These are phyloP conservation scores for Rhododendron ovatum DNA, from an alignment of 148 eudicot genomes.

Conservation along the genomic window DNA sequence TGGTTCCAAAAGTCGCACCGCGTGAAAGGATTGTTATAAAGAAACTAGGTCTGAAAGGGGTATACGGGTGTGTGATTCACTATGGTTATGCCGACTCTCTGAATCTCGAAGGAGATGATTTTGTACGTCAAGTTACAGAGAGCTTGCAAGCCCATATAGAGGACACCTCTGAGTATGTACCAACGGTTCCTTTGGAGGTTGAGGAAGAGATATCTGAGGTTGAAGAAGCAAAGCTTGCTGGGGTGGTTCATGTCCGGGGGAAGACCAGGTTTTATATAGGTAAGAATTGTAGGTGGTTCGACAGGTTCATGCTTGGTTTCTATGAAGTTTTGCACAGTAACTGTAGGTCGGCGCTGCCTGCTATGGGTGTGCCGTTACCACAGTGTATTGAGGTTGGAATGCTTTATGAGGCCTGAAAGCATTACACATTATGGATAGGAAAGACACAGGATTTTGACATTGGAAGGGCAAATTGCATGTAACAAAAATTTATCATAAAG, in stretches of 20 bases:
- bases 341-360: constrained; percentile 57
- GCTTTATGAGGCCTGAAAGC: constrained; percentile 44
- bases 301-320: constrained; percentile 52
- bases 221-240: constrained; percentile 48
- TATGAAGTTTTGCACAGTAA: constrained; percentile 65
- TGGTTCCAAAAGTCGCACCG: constrained; percentile 53
- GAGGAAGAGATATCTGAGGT: constrained; percentile 36
- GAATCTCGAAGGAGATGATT: constrained; percentile 42
- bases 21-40: constrained; percentile 40
- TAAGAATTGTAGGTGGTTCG: constrained; percentile 47
- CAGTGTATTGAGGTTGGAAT: constrained; percentile 56
- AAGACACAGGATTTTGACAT: background rate
- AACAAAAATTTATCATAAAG: background rate
- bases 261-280: constrained; percentile 62
- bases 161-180: constrained; percentile 8
- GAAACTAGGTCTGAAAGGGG: constrained; percentile 41
- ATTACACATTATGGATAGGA: background rate
- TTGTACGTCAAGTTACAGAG: constrained; percentile 40
- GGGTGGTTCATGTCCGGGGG: constrained; percentile 58
- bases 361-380: constrained; percentile 38
- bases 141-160: constrained; percentile 31
- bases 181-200: constrained; percentile 8
- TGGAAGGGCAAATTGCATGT: background rate
- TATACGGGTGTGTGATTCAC: constrained; percentile 53
- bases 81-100: constrained; percentile 61